These are phyloP conservation scores for Penstemon eatonii DNA, from an alignment of 257 asterid genomes.

Conservation along the genomic window DNA sequence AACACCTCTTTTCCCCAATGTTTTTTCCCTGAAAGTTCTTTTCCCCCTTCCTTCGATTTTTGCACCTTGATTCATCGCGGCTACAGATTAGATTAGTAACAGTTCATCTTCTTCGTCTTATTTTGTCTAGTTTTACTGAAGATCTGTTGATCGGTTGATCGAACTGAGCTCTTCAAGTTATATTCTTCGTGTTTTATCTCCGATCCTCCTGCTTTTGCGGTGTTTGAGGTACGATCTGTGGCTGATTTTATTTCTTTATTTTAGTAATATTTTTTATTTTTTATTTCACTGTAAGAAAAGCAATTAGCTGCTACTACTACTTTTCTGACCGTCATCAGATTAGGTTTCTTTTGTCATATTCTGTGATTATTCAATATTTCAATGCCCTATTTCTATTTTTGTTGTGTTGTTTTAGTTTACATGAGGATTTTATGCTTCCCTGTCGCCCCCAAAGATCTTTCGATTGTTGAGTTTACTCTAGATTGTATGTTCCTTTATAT, in stretches of 20 bases:
- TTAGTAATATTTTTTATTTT: conserved; percentile 4
- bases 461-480: conserved; percentile 1
- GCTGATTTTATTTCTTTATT: conserved; percentile 12
- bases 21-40: neutral
- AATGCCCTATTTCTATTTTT: neutral
- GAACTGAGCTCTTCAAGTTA: conserved; percentile 13
- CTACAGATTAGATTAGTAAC: too few relatives aligned
- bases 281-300: conserved; percentile 24
- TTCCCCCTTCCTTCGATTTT: neutral
- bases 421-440: neutral
- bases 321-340: neutral
- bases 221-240: conserved; percentile 39
- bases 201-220: conserved; percentile 54
- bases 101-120: too few relatives aligned
- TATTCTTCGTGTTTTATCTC: conserved; percentile 21
- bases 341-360: neutral
- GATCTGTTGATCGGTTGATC: conserved; percentile 47
- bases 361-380: neutral
- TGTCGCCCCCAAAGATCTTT: conserved; percentile 14
- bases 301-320: conserved; percentile 24
- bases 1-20: neutral
- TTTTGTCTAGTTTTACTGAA: conserved; percentile 15
- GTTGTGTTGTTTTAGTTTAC: neutral
- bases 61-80: too few relatives aligned
- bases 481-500: too few relatives aligned